Evolutionary conservation across 73 alveolate genomes (phyloP).

Genomic region (Blepharisma japonicum): DNA sequence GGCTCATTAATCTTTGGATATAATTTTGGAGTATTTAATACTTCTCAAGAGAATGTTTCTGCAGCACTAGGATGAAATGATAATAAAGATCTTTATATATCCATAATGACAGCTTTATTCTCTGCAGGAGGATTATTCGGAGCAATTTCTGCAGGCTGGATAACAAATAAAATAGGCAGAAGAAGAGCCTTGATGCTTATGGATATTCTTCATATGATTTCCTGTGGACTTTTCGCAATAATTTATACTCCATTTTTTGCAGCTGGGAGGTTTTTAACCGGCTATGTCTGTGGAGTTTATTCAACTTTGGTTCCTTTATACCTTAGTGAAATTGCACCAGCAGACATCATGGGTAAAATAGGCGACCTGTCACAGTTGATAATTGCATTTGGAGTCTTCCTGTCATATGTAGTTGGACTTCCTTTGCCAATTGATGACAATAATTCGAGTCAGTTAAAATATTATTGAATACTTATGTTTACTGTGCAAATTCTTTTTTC

Average conservation of each 20-base stretch:
- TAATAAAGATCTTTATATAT: background rate
- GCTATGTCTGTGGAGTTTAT: background rate
- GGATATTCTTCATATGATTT: background rate
- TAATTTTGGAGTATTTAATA: background rate
- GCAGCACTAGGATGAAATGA: background rate
- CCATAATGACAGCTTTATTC: slow-evolving; percentile 3
- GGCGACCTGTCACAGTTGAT: background rate
- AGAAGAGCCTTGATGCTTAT: background rate
- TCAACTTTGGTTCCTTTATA: background rate
- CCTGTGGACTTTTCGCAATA: background rate
- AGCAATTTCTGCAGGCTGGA: background rate
- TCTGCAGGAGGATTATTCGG: slow-evolving; percentile 18
- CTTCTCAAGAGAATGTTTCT: slow-evolving; percentile 14
- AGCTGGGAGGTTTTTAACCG: background rate
- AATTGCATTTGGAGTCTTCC: background rate
- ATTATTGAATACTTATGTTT: background rate
- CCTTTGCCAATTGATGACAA: background rate
- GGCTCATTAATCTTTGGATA: slow-evolving; percentile 24
- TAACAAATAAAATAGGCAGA: background rate
- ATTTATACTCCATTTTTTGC: background rate
- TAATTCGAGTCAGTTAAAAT: background rate
- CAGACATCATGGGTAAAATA: background rate
- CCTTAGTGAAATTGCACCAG: background rate
- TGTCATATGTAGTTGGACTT: background rate
- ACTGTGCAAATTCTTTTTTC: slow-evolving; percentile 1